Base-by-base conservation (phyloP, 352 stramenopile genomes). In the Globisporangium middletonii region DNA sequence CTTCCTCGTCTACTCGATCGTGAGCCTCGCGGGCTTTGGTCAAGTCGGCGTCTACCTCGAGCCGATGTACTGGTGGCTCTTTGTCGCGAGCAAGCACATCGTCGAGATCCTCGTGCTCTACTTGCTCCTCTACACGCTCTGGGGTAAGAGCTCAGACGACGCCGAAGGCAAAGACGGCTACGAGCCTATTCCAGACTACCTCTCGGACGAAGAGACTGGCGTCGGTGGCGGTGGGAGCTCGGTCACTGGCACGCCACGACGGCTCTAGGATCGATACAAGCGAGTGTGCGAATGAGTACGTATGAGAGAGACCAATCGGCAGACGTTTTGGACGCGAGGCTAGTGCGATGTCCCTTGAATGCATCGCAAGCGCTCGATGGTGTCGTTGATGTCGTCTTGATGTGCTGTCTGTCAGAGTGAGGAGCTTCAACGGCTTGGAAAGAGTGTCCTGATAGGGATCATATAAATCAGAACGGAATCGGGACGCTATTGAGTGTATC, bases 101-200 rank as follows among this genome's bases (percentile, higher is more conserved):
- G 86, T 93, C 13, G 96, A 98, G 75, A 80, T 98, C 50, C 71
- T 94, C 35, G 95, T 98, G 55, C 68, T 99, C 12, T 95, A 92
- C 50, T 82, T 98, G 44, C 83, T 99, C 76, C 71, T 99, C 1
- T 98, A 97, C 64, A 97, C 97, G 63, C 70, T 98, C 30, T 93
- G 83, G 79, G 80, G 81, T n/a, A 86, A 86, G 55, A 88, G 79
- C 57, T 75, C 70, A 26, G 75, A 87, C 35, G 75, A 89, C 42
- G 73, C 79, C 2, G 77, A 86, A 55, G 59, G 62, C 49, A 91
- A 90, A 50, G 72, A 88, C 43, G 77, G 79, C 26, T 93, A 93
- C 57, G 83, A 93, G 47, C 66, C 71, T 23, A 93, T 93, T 64
- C 83, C 78, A 15, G 83, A 93, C 46, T 67, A 81, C 8, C 52